A percentile compares a stretch with the other conserved stretches of the same genome.
Conservation (phyloP, 169 alveolate species). For the Eimeria nieschulzi region DNA sequence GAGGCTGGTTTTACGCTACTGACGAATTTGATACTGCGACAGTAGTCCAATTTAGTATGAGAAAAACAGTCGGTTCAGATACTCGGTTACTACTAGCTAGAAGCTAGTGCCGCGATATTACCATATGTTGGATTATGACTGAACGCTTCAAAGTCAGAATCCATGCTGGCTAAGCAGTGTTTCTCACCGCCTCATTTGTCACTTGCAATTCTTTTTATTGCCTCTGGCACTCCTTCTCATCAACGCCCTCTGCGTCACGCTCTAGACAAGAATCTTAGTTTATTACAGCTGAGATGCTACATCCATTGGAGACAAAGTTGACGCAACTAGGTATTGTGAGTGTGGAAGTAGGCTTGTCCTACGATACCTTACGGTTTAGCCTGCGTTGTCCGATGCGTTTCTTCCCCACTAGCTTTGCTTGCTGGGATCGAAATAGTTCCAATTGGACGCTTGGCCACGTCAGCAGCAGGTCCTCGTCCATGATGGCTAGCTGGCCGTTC, state of each 20-base stretch:
- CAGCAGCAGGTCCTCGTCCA: too few species aligned
- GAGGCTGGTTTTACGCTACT: constrained; percentile 94
- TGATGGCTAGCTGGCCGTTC: too few species aligned
- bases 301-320: constrained; percentile 76
- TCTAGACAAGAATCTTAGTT: constrained; percentile 40
- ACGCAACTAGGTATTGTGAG: constrained; percentile 73
- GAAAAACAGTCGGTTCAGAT: constrained; percentile 78
- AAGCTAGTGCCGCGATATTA: constrained; percentile 78
- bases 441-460: too few species aligned
- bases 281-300: constrained; percentile 32
- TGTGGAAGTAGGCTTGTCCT: constrained; percentile 77
- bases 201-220: constrained; percentile 47
- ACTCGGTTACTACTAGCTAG: constrained; percentile 78
- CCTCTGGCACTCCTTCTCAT: constrained; percentile 19
- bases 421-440: too few species aligned
- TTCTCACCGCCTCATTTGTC: constrained; percentile 67
- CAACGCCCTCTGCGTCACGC: constrained; percentile 21
- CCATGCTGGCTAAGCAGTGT: constrained; percentile 80
- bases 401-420: background rate
- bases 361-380: constrained; percentile 75
- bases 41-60: constrained; percentile 78
- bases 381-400: constrained; percentile 62
- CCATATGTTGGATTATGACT: constrained; percentile 79
- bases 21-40: constrained; percentile 84
- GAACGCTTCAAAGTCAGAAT: constrained; percentile 79